Evolutionary conservation across 108 stramenopile genomes (phyloP), one percentile per base, ranked within the genome.

Genomic region (Phaeodactylum tricornutum): DNA sequence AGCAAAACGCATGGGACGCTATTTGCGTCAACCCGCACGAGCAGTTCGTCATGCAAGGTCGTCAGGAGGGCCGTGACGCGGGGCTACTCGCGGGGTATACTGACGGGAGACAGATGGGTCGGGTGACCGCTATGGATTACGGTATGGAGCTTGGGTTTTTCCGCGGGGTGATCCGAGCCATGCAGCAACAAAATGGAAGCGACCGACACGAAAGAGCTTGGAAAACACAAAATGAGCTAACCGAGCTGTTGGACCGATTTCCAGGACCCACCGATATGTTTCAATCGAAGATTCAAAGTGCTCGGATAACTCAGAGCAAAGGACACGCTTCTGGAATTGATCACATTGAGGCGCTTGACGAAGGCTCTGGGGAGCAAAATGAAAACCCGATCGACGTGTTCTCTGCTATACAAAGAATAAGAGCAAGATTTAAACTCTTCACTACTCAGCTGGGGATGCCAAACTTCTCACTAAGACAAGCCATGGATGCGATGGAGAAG

Each of bases 71-170:
- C 8, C 12, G 38, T 31, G 25, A 74, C 45, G 72, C 51, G 19
- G 72, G 72, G 0, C 0, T 36, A 4, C 5, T 50, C 21, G 38
- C 58, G 12, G 72, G 72, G 11, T 74, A 47, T 34, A 35, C 52
- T n/a, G 72, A 68, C 17, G 72, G 72, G 2, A 35, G 44, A 36
- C 11, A 44, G 1, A 17, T 74, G 15, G 72, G 72, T 6, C 57
- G 55, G 39, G 29, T 17, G 9, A 74, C 62, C 20, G 72, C 61
- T 12, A 23, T 74, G 4, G 72, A 74, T 25, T 57, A 52, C 34
- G 72, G 72, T 21, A 43, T 74, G 44, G 72, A 74, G 52, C 30
- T 74, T 28, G 72, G 72, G 4, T 74, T 64, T 33, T 52, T 62
- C 8, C 25, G 34, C 6, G 66, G 72, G 2, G 22, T 67, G n/a